Evolutionary conservation across 2,329 filamentous ascomycete genomes (phyloP), one percentile per base, ranked within the genome.

Genomic region (Ascosphaera aggregata): DNA sequence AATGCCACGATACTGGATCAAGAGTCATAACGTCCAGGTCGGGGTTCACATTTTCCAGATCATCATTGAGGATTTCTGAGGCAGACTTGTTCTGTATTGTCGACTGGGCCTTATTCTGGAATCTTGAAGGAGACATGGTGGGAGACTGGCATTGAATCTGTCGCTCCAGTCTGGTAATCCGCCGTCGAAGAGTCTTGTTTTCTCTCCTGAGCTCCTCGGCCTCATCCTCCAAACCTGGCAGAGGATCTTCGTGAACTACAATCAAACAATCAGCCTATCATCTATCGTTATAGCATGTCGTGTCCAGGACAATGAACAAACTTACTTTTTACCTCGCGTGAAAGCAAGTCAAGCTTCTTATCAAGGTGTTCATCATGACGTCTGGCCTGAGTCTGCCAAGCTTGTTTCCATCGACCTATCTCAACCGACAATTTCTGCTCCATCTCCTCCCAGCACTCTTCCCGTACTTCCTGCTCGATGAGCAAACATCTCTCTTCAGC

Each of bases 381-480:
- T 48, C 91, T 84, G 40, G 61, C 51, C 55, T 60, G 35, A 9
- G 3, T 18, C 18, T 80, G 77, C 54, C 84, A 70, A 0, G 73
- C 77, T 0, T 68, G 69, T 52, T 86, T 77, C 79, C 82, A 94
- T n/a, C 80, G 66, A 8, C 70, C 67, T 54, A 80, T 71, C 54
- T 94, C 84, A 9, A 75, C 60, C 16, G 73, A 69, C 36, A 94
- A 66, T 9, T 73, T 70, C 42, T 69, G 63, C 51, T 98, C 89
- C 62, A 92, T 91, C 51, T 94, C 89, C 2, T 62, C 65, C 47
- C 75, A 85, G 48, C 85, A 86, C 47, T 95, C 86, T 50, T 94
- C 86, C 17, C 89, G 75, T 20, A 95, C 71, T 4, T 77, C 76
- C 47, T 80, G 74, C 53, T 98, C 89, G 9, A 92, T 62, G 39